A percentile compares a stretch with the other conserved stretches of the same genome.
These are phyloP conservation scores for Rubia peregrina DNA, from an alignment of 305 asterid species.

Conservation along the genomic window DNA sequence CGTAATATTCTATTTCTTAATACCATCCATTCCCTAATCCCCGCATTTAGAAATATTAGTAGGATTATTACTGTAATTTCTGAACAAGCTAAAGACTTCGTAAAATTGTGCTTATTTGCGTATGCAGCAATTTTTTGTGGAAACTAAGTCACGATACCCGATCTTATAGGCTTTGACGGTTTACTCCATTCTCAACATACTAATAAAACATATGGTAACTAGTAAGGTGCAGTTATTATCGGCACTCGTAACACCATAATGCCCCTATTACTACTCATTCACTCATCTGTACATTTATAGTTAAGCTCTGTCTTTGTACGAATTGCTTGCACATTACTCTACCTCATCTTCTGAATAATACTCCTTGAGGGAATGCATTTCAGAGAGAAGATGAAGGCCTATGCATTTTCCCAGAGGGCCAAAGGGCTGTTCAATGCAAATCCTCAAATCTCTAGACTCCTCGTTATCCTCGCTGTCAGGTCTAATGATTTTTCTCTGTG, in stretches of 20 bases:
- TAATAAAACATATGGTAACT: neutral
- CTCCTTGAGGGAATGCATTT: neutral
- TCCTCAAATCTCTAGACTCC: conserved; percentile 20
- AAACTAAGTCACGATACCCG: neutral
- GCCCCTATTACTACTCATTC: neutral
- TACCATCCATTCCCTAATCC: neutral
- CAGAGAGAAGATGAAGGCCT: conserved; percentile 17
- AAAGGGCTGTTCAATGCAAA: conserved; percentile 10
- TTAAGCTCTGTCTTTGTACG: neutral
- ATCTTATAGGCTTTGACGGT: neutral
- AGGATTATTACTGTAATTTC: neutral
- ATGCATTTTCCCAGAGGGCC: conserved; percentile 19
- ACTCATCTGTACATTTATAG: neutral
- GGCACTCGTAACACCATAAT: neutral
- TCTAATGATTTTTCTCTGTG: neutral
- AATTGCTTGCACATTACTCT: neutral
- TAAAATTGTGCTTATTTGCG: neutral
- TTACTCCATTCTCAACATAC: neutral
- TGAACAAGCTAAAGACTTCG: neutral
- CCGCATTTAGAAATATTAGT: neutral
- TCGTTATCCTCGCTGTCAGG: conserved; percentile 26
- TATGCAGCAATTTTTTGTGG: neutral
- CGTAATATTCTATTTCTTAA: too few relatives aligned
- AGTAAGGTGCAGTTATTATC: neutral
- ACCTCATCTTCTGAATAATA: neutral